Evolutionary conservation across 805 yeast species (phyloP), one percentile per base, ranked within the genome.

Genomic region (Zygotorulaspora danielsina): DNA sequence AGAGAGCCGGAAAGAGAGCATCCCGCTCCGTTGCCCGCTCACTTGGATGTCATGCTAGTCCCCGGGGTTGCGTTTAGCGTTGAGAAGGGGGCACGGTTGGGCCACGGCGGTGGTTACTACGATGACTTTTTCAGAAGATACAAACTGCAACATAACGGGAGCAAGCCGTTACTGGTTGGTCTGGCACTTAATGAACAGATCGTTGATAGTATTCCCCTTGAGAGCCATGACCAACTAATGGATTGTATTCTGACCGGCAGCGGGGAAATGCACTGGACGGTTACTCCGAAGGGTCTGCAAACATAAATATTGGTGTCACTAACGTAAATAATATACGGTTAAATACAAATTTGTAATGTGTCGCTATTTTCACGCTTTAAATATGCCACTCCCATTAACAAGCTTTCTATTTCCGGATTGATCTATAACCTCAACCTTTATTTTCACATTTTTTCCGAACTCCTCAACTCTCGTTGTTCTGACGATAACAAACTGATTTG

Each of bases 101-200:
- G 98, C 1, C 95, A 87, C 57, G 98, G 98, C 1, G 90, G 81
- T 4, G 98, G 97, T 0, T 88, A 76, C 59, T 90, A 93, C 59
- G 98, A 90, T 58, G 86, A 81, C 51, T 84, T 70, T 51, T 71
- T 84, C 29, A 64, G 69, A 32, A 63, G 82, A 36, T 78, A 78
- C 49, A 37, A 36, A 20, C 17, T 45, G 7, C 41, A 48, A 19
- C 40, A 47, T 17, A 46, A 51, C 25, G 48, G 54, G 15, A 32
- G 41, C 8, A 39, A 41, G 20, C 64, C 66, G 3, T 15, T 59
- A 12, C 46, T 61, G 8, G 40, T 63, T 12, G 66, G 65, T 1
- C 41, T 63, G 5, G 52, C 59, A 2, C 43, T 63, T 7, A 44
- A 50, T 11, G 57, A 63, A 32, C 67, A 63, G 36, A 21, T 60